Conservation (phyloP, 139 green algal species). For the Ostreobium quekettii region DNA sequence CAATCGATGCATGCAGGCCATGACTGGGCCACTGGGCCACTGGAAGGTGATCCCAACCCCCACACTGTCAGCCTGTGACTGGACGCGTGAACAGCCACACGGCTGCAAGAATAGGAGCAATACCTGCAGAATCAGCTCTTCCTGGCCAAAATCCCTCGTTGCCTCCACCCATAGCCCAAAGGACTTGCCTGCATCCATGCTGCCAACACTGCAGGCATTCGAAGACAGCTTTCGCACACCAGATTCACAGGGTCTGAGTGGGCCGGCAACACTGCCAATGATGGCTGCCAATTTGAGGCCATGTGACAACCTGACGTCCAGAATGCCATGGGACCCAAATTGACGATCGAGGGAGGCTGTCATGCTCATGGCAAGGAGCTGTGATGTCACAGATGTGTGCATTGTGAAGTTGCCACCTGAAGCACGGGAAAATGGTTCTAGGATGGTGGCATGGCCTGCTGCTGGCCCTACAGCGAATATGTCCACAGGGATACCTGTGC, state of each 20-base stretch:
- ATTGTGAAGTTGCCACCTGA: not conserved
- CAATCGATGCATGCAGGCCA: no score
- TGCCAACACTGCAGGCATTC: conserved; percentile 8
- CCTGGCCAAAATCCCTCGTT: conserved; percentile 7
- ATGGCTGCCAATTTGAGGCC: conserved; percentile 8
- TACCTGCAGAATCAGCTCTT: conserved; percentile 18
- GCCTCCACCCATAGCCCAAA: conserved; percentile 8
- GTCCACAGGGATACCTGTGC: conserved; percentile 8
- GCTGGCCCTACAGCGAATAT: conserved; percentile 6
- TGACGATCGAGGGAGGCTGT: not conserved
- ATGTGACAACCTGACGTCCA: not conserved
- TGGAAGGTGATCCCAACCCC: no score
- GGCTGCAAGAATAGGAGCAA: no score
- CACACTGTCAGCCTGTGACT: no score
- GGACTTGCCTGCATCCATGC: conserved; percentile 2
- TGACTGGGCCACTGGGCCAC: no score
- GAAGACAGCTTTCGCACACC: not conserved
- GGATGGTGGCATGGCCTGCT: not conserved
- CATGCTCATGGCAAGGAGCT: not conserved
- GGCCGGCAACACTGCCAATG: conserved; percentile 4
- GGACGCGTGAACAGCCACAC: no score
- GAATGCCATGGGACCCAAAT: conserved; percentile 12
- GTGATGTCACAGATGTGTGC: not conserved
- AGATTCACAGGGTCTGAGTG: not conserved
- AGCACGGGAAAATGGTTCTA: not conserved